Evolutionary conservation across 2,329 filamentous ascomycete genomes (phyloP).

Genomic region (Ophiocordyceps camponoti-leonardi): DNA sequence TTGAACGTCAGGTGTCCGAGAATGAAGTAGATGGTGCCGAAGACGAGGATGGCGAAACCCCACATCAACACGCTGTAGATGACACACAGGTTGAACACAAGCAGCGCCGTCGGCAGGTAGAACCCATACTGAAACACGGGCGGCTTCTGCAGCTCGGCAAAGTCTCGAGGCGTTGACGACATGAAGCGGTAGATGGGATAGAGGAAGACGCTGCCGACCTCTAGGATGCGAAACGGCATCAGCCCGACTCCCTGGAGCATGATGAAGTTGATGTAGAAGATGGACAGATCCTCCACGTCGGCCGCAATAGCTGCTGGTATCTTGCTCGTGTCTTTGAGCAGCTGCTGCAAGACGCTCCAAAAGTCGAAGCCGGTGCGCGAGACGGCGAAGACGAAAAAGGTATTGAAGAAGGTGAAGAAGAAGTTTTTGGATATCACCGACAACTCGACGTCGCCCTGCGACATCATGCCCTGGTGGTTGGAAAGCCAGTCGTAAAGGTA

Average conservation of each 20-base stretch:
- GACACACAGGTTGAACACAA: constrained; percentile 88
- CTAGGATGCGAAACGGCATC: constrained; percentile 79
- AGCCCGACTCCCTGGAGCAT: constrained; percentile 87
- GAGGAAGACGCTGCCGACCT: constrained; percentile 70
- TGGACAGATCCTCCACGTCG: constrained; percentile 56
- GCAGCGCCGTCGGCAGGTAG: constrained; percentile 78
- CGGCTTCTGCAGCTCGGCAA: constrained; percentile 63
- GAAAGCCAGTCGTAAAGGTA: constrained; percentile 91
- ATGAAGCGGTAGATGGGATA: constrained; percentile 66
- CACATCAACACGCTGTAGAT: constrained; percentile 78
- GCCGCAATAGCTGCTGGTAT: constrained; percentile 60
- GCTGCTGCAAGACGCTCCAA: constrained; percentile 51
- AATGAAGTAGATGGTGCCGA: constrained; percentile 68
- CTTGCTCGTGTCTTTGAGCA: constrained; percentile 60
- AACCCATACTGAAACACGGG: constrained; percentile 91
- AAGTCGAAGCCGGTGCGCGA: constrained; percentile 71
- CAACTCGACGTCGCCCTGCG: constrained; percentile 82
- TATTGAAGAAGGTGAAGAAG: constrained; percentile 98
- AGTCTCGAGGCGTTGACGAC: constrained; percentile 80
- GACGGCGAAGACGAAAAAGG: constrained; percentile 86
- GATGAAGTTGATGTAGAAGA: constrained; percentile 89
- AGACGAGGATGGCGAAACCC: constrained; percentile 66
- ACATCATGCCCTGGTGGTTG: constrained; percentile 85
- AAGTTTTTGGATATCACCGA: constrained; percentile 97
- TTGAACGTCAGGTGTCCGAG: constrained; percentile 86